Percentiles rank a stretch among this genome's conserved stretches.
phyloP scores from a whole-genome alignment of 2,329 filamentous ascomycete genomes.

The Paracoccidioides brasiliensis region DNA sequence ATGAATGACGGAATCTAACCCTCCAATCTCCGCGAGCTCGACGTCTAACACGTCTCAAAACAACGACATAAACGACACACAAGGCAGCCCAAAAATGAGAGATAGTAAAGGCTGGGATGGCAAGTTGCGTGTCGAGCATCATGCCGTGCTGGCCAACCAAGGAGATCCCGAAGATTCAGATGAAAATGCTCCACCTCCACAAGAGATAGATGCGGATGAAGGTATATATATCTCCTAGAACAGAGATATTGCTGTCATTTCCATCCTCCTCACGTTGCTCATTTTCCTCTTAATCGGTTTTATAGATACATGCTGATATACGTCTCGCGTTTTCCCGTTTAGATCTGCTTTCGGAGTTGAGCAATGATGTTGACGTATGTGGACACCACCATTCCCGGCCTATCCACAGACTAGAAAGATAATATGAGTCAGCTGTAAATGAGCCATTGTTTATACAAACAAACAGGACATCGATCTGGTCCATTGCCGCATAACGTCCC shows the following conservation, averaged over 20 bases:
- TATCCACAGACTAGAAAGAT: too few species aligned
- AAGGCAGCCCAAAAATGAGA: conserved; percentile 20
- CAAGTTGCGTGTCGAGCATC: conserved; percentile 48
- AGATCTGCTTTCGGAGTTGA: conserved; percentile 49
- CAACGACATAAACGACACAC: background rate
- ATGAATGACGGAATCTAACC: conserved; percentile 5
- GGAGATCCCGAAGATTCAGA: conserved; percentile 77
- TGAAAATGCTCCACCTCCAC: conserved; percentile 51
- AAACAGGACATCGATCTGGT: conserved; percentile 69
- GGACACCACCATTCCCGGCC: background rate
- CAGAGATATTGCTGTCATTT: background rate
- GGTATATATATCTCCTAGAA: conserved; percentile 35
- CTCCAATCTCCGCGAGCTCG: conserved; percentile 11
- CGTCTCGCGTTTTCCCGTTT: conserved; percentile 6
- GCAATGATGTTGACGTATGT: conserved; percentile 39
- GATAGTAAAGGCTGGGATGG: conserved; percentile 36
- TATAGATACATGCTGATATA: background rate
- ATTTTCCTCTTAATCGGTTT: background rate
- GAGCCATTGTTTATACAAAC: conserved; percentile 16
- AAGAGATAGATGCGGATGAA: conserved; percentile 71
- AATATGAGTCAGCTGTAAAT: background rate
- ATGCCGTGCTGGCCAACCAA: conserved; percentile 57
- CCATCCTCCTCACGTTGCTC: background rate
- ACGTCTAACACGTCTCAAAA: background rate
- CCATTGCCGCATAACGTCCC: conserved; percentile 72